Base-by-base conservation (phyloP, 2,329 filamentous ascomycete species). In the Alternaria brassicicola region DNA sequence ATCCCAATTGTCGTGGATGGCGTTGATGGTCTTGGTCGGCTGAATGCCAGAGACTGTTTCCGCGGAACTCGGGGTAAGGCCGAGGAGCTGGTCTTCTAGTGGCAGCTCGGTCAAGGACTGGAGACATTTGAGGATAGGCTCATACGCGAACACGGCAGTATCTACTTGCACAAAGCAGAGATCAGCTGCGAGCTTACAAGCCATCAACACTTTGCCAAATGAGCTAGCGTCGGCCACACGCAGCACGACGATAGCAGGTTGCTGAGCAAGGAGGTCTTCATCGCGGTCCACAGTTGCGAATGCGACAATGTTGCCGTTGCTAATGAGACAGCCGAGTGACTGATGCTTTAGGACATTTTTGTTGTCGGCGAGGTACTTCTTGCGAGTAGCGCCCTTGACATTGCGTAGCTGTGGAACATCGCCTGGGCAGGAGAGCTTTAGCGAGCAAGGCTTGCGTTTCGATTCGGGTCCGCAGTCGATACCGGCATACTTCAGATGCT, bases 91-190 rank as follows among this genome's bases (percentile, higher is more conserved):
- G 2, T 84, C 71, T 3, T 83, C 78, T 0, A 92, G 76, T 0
- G 88, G 84, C 0, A 91, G 52, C 2, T 86, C 81, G 0, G 70
- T 76, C 23, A 86, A 85, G 0, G 78, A 74, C 68, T 90, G 83
- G 1, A 92, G 76, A 1, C 84, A 81, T 46, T 82, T 74, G 4
- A 92, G 71, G 1, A 92, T 81, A 0, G 89, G 89, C 52, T 91
- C 86, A 54, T 87, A 91, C 0, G 89, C 86, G 68, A 91, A 92
- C 0, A 88, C 81, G 0, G 89, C 80, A 0, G 89, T 88, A 39
- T 90, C 84, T 0, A 91, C 84, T 2, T 87, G 74, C 0, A 88
- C 71, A 42, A 91, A 87, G 4, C 78, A 66, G 12, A 84, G 67
- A 19, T 76, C 33, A 25, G 61, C 45, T 0, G 72, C 63, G 1